Evolutionary conservation across 2,329 filamentous ascomycete species (phyloP).

Genomic region (Nemania serpens): DNA sequence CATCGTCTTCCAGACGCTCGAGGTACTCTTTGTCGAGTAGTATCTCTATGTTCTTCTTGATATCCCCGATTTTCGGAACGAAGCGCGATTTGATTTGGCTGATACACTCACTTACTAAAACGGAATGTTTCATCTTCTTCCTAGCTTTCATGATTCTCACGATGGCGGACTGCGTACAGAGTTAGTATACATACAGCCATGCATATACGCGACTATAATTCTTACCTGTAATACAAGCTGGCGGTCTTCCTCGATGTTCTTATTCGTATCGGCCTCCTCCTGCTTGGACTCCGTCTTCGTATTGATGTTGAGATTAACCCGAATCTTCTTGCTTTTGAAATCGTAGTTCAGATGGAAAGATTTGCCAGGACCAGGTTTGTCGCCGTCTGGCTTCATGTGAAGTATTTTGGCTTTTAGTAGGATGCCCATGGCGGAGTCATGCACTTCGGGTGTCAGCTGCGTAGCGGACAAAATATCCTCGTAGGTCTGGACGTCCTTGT

Average conservation of each 20-base stretch:
- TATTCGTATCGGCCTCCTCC: constrained; percentile 96
- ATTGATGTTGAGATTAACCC: constrained; percentile 92
- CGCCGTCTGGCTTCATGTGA: constrained; percentile 69
- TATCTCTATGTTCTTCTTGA: constrained; percentile 99
- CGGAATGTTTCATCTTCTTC: constrained; percentile 97
- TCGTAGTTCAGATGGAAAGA: constrained; percentile 86
- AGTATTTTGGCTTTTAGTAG: constrained; percentile 94
- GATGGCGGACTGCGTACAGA: constrained; percentile 77
- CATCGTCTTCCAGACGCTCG: constrained; percentile 91
- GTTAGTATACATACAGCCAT: constrained; percentile 24
- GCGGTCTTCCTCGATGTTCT: constrained; percentile 97
- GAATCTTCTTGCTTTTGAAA: constrained; percentile 98
- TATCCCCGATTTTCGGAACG: constrained; percentile 88
- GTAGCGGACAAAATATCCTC: constrained; percentile 86
- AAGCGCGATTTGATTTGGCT: constrained; percentile 93
- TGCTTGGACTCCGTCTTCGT: constrained; percentile 97
- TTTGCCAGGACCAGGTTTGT: constrained; percentile 78
- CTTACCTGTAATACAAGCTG: constrained; percentile 95
- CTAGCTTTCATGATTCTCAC: constrained; percentile 99
- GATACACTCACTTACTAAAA: constrained; percentile 94
- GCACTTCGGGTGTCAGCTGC: constrained; percentile 75
- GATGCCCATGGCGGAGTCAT: constrained; percentile 85
- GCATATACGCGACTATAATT: constrained; percentile 27
- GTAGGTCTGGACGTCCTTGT: constrained; percentile 82
- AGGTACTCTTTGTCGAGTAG: constrained; percentile 98